Evolutionary conservation across 768 basidiomycete species (phyloP).

Genomic region (Phlegmacium glaucopus): DNA sequence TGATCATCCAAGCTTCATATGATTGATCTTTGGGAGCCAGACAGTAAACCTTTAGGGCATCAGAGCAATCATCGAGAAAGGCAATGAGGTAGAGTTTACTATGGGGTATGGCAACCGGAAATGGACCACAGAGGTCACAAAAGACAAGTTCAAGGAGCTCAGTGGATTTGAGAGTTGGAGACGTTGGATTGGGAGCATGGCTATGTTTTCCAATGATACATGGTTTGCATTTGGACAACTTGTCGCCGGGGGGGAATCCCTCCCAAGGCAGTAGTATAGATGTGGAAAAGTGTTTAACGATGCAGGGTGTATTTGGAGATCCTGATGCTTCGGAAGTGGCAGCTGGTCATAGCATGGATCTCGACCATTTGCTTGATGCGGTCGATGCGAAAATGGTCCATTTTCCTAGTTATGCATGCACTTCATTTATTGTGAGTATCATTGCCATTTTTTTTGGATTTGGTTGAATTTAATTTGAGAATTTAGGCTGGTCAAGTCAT

Average conservation of each 20-base stretch:
- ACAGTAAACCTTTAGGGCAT: constrained; percentile 1
- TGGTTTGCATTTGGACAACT: constrained; percentile 4
- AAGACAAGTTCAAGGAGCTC: no score
- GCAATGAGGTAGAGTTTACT: constrained; percentile 4
- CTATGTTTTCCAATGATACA: constrained; percentile 10
- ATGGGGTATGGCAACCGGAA: constrained; percentile 10
- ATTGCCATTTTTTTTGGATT: background rate
- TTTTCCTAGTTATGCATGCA: constrained; percentile 30
- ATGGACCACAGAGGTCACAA: constrained; percentile 12
- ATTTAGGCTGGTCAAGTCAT: constrained; percentile 25
- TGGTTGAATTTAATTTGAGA: background rate
- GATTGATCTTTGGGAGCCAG: constrained; percentile 5
- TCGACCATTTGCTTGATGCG: constrained; percentile 24
- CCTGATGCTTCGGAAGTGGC: constrained; percentile 6
- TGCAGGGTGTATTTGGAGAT: constrained; percentile 26
- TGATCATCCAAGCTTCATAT: background rate
- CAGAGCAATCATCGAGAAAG: constrained; percentile 3
- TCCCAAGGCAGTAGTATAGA: background rate
- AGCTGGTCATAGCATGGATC: constrained; percentile 20
- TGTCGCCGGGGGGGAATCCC: background rate
- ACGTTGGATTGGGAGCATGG: constrained; percentile 1
- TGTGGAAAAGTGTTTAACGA: constrained; percentile 15
- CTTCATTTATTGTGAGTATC: constrained; percentile 25
- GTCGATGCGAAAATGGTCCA: constrained; percentile 24
- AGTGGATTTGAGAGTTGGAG: background rate